Evolutionary conservation across 805 yeast genomes (phyloP), one percentile per base, ranked within the genome.

Genomic region (Kluyveromyces starmeri): DNA sequence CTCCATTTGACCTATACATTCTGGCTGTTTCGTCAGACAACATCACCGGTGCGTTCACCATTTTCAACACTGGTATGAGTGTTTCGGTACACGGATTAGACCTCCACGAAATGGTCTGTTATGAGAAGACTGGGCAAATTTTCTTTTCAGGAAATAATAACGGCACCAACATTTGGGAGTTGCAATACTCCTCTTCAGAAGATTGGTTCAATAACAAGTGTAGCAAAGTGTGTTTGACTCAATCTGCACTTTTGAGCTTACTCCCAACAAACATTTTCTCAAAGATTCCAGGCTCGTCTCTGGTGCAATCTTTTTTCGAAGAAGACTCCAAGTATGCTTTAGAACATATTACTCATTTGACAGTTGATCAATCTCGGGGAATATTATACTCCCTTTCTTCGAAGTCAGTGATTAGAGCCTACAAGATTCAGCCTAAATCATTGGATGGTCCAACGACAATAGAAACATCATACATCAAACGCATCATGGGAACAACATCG

Each of bases 161-260:
- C 44, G 89, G 86, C 2, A 61, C 67, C 23, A 76, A 88, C 46
- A 67, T 92, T 27, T 92, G 96, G 95, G 89, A 84, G 51, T 64
- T 92, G 36, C 78, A 75, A 39, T 92, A 92, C 53, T 71, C 88
- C 5, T 81, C 78, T 44, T 71, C 81, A 17, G 92, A 85, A 31
- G 79, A 83, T 36, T 89, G 95, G 83, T 85, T 85, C 53, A 75
- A 78, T 42, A 79, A 83, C 50, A 82, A 78, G 47, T 83, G 94
- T 51, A 75, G 75, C 46, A 86, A 86, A 55, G 75, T 79, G 26
- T 85, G 96, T 54, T 68, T 83, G 36, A 85, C 96, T 28, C 76
- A 74, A 59, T 73, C 73, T 44, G 77, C 67, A 0, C 56, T 78
- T 27, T 61, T 79, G 1, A 65, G 70, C 22, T 61, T 74, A 20